These are phyloP conservation scores for Dillenia turbinata DNA, from an alignment of 164 flowering plant species.

Conservation along the genomic window DNA sequence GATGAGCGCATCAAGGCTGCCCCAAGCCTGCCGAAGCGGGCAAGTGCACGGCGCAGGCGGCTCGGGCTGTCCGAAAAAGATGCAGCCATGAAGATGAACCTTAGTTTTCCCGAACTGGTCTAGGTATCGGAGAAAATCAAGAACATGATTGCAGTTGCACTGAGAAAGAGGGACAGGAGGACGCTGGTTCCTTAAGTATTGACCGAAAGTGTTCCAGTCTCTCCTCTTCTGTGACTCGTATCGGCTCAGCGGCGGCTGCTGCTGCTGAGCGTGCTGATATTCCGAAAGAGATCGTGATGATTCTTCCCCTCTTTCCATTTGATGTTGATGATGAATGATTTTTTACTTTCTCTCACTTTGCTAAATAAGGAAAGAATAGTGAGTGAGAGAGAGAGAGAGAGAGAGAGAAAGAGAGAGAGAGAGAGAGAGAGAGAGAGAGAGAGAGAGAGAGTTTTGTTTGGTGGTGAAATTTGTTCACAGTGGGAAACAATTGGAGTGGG, in stretches of 20 bases:
- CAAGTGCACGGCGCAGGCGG: slow-evolving; percentile 36
- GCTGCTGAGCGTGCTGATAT: not conserved
- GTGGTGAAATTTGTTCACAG: too few relatives aligned
- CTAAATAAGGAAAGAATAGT: not conserved
- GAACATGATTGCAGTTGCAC: slow-evolving; percentile 33
- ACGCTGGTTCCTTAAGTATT: slow-evolving; percentile 37
- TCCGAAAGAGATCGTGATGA: not conserved
- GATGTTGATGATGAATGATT: not conserved
- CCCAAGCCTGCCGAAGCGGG: slow-evolving; percentile 42
- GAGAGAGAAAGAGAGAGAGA: too few relatives aligned
- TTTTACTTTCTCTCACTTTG: not conserved
- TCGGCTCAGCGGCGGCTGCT: slow-evolving; percentile 23
- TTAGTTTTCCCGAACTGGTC: slow-evolving; percentile 44
- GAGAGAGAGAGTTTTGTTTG: too few relatives aligned
- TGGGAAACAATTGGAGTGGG: too few relatives aligned
- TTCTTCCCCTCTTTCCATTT: not conserved
- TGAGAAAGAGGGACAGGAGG: slow-evolving; percentile 24
- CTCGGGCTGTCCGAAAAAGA: slow-evolving; percentile 29
- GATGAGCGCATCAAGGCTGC: slow-evolving; percentile 36
- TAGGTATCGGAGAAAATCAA: slow-evolving; percentile 36
- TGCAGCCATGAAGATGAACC: slow-evolving; percentile 28
- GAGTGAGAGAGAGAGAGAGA: too few relatives aligned
- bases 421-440: too few relatives aligned
- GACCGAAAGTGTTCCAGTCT: slow-evolving; percentile 41
- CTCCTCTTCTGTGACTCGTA: slow-evolving; percentile 41